phyloP scores from a whole-genome alignment of 495 filamentous ascomycete genomes.

The Clohesyomyces aquaticus region DNA sequence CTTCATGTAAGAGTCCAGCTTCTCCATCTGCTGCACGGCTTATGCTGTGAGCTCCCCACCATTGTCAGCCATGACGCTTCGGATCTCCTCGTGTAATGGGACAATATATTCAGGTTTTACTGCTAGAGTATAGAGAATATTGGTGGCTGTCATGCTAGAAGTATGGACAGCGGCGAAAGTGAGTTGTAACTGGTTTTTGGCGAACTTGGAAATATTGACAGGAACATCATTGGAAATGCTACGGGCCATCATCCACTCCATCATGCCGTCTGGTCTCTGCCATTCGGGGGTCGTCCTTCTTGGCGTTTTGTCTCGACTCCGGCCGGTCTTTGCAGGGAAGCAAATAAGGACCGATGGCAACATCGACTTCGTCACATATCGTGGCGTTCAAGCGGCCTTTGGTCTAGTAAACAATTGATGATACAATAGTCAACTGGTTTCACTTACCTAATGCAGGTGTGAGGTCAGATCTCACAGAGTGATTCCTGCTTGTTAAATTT shows the following conservation, averaged over 20 bases:
- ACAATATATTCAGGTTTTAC: slow-evolving; percentile 7
- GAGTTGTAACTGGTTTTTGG: slow-evolving; percentile 26
- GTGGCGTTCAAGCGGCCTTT: background rate
- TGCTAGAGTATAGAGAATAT: slow-evolving; percentile 4
- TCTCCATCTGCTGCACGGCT: slow-evolving; percentile 11
- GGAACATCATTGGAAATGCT: background rate
- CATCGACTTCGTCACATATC: background rate
- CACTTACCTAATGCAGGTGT: background rate
- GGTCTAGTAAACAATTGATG: background rate
- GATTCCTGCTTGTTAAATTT: background rate
- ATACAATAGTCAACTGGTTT: background rate
- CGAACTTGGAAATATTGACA: background rate
- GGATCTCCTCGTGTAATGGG: slow-evolving; percentile 10
- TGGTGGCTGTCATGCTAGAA: slow-evolving; percentile 35
- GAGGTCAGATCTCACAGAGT: background rate
- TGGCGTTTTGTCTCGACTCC: background rate
- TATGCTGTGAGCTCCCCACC: background rate
- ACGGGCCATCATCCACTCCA: background rate
- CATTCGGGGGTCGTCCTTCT: too few relatives aligned
- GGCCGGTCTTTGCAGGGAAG: background rate
- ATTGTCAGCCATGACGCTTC: background rate
- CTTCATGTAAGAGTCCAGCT: slow-evolving; percentile 9
- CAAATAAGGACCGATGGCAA: background rate
- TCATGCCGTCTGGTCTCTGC: background rate
- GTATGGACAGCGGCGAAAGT: slow-evolving; percentile 45